These are phyloP conservation scores for Hyphopichia burtonii DNA, from an alignment of 1,139 yeast genomes.

Conservation along the genomic window DNA sequence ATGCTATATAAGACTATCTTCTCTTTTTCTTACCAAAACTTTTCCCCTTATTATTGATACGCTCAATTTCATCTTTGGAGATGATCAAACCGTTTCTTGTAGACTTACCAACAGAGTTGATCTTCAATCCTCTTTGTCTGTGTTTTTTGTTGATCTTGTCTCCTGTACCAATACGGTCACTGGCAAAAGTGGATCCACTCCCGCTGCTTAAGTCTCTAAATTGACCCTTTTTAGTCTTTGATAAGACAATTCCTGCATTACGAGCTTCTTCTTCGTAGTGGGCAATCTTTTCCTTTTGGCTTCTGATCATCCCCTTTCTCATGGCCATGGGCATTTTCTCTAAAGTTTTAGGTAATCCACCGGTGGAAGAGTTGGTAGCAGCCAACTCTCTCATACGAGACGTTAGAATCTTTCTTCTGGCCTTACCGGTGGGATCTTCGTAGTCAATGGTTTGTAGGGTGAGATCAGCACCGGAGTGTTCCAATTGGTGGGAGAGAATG, in stretches of 20 bases:
- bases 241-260: slow-evolving; percentile 83
- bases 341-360: slow-evolving; percentile 42
- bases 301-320: slow-evolving; percentile 77
- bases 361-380: slow-evolving; percentile 44
- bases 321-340: slow-evolving; percentile 88
- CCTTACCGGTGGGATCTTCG: slow-evolving; percentile 77
- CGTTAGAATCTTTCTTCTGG: slow-evolving; percentile 71
- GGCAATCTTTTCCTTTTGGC: slow-evolving; percentile 50
- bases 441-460: slow-evolving; percentile 65
- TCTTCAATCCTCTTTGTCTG: slow-evolving; percentile 78
- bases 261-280: slow-evolving; percentile 74
- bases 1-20: neutral
- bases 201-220: slow-evolving; percentile 58
- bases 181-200: slow-evolving; percentile 48
- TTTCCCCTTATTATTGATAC: slow-evolving; percentile 24
- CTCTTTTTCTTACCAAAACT: slow-evolving; percentile 9
- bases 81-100: slow-evolving; percentile 83
- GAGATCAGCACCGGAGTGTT: slow-evolving; percentile 73
- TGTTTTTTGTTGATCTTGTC: slow-evolving; percentile 28
- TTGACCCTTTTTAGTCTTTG: slow-evolving; percentile 64
- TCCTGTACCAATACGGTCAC: slow-evolving; percentile 60
- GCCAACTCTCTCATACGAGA: slow-evolving; percentile 62
- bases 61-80: slow-evolving; percentile 64
- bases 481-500: slow-evolving; percentile 59
- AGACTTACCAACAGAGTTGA: slow-evolving; percentile 72